Conservation (phyloP, 768 basidiomycete genomes). For the Lactarius sanguifluus region DNA sequence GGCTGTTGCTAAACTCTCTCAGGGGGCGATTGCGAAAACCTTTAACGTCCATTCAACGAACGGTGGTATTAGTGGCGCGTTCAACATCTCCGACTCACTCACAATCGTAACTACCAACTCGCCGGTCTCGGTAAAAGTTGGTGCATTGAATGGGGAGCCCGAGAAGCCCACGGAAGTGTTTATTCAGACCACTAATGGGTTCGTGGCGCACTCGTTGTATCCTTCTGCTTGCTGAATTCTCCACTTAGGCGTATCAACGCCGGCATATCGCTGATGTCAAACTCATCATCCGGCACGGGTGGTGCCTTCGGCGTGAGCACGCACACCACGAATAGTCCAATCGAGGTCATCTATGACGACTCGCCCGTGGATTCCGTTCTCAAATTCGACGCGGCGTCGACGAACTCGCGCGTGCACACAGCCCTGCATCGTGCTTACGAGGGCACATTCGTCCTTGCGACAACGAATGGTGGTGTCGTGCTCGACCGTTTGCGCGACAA, state of each 20-base stretch:
- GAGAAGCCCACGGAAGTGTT: constrained; percentile 34
- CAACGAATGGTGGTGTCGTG: constrained; percentile 30
- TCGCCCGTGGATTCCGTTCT: constrained; percentile 42
- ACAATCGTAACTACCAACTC: constrained; percentile 40
- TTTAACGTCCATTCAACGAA: constrained; percentile 37
- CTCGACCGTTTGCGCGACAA: constrained; percentile 31
- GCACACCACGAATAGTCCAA: constrained; percentile 34
- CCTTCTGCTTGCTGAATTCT: neutral
- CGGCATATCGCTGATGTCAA: constrained; percentile 38
- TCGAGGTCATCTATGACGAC: constrained; percentile 35
- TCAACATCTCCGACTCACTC: constrained; percentile 36
- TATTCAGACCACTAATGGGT: constrained; percentile 47
- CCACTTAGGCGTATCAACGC: constrained; percentile 38
- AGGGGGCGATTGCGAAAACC: constrained; percentile 37
- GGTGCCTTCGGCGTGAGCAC: constrained; percentile 39
- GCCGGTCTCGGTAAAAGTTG: constrained; percentile 33
- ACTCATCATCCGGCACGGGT: constrained; percentile 29
- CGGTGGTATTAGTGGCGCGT: constrained; percentile 40
- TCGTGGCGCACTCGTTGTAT: constrained; percentile 19
- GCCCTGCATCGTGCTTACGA: constrained; percentile 43
- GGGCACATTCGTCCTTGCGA: constrained; percentile 40
- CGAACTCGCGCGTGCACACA: constrained; percentile 33
- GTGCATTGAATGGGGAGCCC: constrained; percentile 32
- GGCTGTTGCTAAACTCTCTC: neutral
- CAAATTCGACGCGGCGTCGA: constrained; percentile 35